Evolutionary conservation across 805 yeast genomes (phyloP), one percentile per base, ranked within the genome.

Genomic region (Clavispora asparagi): DNA sequence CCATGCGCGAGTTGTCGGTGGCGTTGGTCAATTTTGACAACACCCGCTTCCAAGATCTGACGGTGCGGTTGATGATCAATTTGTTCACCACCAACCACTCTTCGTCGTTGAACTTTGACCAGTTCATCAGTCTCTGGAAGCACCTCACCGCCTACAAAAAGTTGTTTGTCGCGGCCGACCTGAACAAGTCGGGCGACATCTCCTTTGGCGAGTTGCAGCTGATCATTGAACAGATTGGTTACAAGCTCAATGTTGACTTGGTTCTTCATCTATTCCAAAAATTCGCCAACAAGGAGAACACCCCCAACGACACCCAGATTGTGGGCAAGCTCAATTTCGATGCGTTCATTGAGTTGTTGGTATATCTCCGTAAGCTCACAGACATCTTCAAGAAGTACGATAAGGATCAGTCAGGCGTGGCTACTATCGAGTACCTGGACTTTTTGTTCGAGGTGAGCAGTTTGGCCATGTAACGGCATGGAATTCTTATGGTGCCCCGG

Each of bases 361-460:
- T 87, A 14, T 85, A 87, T 75, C 70, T 88, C 53, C 75, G 87
- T 59, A 78, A 87, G 51, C 75, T 86, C 52, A 87, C 95, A 1
- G 90, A 85, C 58, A 73, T 83, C 12, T 88, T 88, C 70, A 85
- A 86, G 57, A 82, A 82, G 59, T 86, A 77, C 61, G 96, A 88
- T 61, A 67, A 74, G 11, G 89, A 85, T 51, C 77, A 85, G 40
- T 83, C 85, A 41, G 95, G 95, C 1, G 74, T 81, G 36, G 88
- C 87, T 2, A 76, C 82, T 0, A 77, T 83, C 10, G 78, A 78
- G 25, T 83, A 81, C 58, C 82, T 80, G 60, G 85, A 83, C 58
- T 83, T 82, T 53, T 77, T 83, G 46, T 81, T 79, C 51, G 82
- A 79, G 53, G 65, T 72, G 19, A 68, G 71, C 55, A 68, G 63